Conservation (phyloP, 371 early-diverging fungal genomes). For the Phascolomyces articulosus region DNA sequence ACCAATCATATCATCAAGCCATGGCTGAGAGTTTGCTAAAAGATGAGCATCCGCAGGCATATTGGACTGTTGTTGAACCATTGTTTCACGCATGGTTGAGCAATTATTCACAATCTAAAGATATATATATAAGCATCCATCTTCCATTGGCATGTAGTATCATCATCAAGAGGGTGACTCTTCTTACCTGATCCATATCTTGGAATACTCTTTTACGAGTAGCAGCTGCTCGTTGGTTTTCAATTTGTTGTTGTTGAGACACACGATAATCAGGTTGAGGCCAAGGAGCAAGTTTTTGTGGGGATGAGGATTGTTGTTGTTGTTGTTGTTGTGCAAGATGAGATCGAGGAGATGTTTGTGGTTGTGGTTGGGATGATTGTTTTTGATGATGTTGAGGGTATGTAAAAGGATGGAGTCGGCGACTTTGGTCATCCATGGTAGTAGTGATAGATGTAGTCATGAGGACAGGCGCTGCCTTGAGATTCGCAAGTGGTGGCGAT, state of each 20-base stretch:
- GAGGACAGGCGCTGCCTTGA: not conserved
- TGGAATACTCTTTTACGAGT: constrained; percentile 10
- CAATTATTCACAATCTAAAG: constrained; percentile 18
- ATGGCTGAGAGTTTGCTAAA: constrained; percentile 12
- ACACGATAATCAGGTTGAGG: constrained; percentile 1
- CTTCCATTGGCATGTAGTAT: no score
- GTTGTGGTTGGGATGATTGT: no score
- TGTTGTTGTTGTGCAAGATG: no score
- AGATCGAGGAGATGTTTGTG: no score
- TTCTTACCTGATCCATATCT: constrained; percentile 20
- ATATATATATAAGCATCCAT: no score
- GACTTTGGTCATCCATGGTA: not conserved
- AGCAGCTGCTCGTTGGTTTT: constrained; percentile 5
- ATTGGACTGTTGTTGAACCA: constrained; percentile 10
- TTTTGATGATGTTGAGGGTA: constrained; percentile 12
- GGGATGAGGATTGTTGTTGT: not conserved
- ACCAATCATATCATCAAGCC: constrained; percentile 20
- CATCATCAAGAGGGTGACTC: no score
- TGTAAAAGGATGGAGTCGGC: constrained; percentile 12
- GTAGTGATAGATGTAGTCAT: not conserved
- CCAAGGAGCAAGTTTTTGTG: constrained; percentile 12
- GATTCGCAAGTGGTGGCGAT: constrained; percentile 13
- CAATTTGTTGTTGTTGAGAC: constrained; percentile 2
- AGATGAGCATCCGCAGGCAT: not conserved
- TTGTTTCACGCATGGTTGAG: constrained; percentile 17